Evolutionary conservation across 352 stramenopile genomes (phyloP).

Genomic region (Bremia lactucae): DNA sequence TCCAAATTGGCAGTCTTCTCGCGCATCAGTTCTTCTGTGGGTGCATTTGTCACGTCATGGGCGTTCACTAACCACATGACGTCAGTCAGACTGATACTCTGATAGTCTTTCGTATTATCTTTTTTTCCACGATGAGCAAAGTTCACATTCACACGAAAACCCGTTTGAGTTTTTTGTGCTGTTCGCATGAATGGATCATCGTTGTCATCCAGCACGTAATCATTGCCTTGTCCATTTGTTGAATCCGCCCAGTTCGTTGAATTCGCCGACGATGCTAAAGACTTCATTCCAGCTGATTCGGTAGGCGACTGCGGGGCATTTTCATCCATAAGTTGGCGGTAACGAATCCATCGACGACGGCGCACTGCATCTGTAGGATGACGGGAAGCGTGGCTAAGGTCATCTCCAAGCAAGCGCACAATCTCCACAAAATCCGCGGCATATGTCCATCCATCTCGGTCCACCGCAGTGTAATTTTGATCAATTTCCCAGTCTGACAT

Average conservation of each 20-base stretch:
- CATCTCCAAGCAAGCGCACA: constrained; percentile 59
- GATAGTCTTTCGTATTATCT: constrained; percentile 85
- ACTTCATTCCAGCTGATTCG: constrained; percentile 30
- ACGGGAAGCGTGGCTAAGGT: constrained; percentile 73
- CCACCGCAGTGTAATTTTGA: constrained; percentile 64
- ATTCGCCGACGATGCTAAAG: constrained; percentile 25
- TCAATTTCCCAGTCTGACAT: constrained; percentile 79
- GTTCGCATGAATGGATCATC: constrained; percentile 82
- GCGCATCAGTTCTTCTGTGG: constrained; percentile 76
- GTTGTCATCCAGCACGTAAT: constrained; percentile 43
- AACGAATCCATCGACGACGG: constrained; percentile 72
- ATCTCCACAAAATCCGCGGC: constrained; percentile 73
- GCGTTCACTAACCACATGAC: constrained; percentile 82
- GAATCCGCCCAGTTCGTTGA: constrained; percentile 49
- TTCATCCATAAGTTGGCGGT: constrained; percentile 42
- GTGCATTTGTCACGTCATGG: constrained; percentile 54
- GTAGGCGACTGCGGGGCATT: constrained; percentile 37
- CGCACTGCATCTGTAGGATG: constrained; percentile 71
- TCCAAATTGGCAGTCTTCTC: constrained; percentile 85
- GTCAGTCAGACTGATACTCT: constrained; percentile 72
- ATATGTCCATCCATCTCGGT: constrained; percentile 80
- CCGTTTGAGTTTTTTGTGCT: constrained; percentile 75
- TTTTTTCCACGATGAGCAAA: constrained; percentile 74
- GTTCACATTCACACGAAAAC: constrained; percentile 80
- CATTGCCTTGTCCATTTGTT: constrained; percentile 18